These are phyloP conservation scores for Zea mays DNA, from an alignment of 176 grass and related monocot genomes.

Conservation along the genomic window DNA sequence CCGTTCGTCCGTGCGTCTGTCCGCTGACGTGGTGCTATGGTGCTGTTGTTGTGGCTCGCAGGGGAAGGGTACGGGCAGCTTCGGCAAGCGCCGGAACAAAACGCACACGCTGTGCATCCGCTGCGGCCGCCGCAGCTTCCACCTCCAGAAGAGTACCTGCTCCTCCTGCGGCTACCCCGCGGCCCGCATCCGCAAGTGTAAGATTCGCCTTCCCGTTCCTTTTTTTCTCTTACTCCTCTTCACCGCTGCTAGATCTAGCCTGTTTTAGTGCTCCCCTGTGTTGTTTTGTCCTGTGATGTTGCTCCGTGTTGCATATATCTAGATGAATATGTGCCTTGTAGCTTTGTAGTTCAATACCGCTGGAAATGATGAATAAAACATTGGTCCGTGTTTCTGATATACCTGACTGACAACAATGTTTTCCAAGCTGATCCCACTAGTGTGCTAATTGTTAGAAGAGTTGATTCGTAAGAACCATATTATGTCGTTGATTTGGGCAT, in stretches of 20 bases:
- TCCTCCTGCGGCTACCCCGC: slow-evolving; percentile 82
- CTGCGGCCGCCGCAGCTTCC: slow-evolving; percentile 88
- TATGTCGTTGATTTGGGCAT: too few species aligned
- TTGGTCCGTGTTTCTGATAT: slow-evolving; percentile 35
- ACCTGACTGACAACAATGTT: slow-evolving; percentile 6
- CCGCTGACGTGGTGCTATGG: background rate
- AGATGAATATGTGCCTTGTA: background rate
- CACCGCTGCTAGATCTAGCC: background rate
- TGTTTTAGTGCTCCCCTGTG: background rate
- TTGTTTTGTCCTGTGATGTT: background rate
- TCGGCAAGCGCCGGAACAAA: slow-evolving; percentile 95
- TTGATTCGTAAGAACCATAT: background rate
- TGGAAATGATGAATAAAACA: slow-evolving; percentile 27
- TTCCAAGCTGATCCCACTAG: background rate
- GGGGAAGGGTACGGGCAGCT: slow-evolving; percentile 87
- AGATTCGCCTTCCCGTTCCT: background rate
- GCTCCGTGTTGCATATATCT: background rate
- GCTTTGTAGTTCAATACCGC: too few species aligned
- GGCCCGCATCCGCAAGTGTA: slow-evolving; percentile 96
- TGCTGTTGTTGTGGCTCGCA: background rate
- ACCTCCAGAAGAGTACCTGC: slow-evolving; percentile 94
- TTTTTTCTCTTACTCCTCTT: background rate
- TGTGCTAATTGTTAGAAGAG: background rate
- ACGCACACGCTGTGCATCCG: slow-evolving; percentile 91
- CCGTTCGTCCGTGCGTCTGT: too few species aligned